phyloP scores from a whole-genome alignment of 306 rosid genomes.

The Chamaecrista fasciculata region DNA sequence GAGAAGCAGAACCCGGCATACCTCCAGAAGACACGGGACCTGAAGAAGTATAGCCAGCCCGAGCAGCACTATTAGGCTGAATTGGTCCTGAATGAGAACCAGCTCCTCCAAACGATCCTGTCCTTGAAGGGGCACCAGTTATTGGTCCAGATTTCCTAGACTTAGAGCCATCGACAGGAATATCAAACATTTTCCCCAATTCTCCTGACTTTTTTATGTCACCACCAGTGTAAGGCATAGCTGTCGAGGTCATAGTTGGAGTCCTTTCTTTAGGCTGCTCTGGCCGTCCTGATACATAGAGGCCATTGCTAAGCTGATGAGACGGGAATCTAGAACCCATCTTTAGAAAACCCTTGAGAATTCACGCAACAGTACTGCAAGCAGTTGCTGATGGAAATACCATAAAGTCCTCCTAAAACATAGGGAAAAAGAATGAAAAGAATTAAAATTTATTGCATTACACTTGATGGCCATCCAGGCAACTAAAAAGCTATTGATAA shows the following conservation, averaged over 20 bases:
- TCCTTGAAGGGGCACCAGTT: conserved; percentile 65
- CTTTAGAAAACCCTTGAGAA: conserved; percentile 27
- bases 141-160: conserved; percentile 96
- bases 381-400: background rate
- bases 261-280: conserved; percentile 97
- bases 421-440: background rate
- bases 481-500: conserved; percentile 81
- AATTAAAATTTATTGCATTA: background rate
- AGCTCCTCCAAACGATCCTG: conserved; percentile 89
- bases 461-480: conserved; percentile 59
- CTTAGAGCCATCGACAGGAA: conserved; percentile 88
- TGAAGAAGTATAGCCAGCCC: conserved; percentile 68
- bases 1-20: conserved; percentile 56
- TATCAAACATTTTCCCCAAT: conserved; percentile 95
- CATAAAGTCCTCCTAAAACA: background rate
- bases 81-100: conserved; percentile 96
- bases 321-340: conserved; percentile 97
- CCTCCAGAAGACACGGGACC: conserved; percentile 72
- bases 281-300: conserved; percentile 94
- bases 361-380: conserved; percentile 15
- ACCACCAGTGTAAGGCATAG: conserved; percentile 97
- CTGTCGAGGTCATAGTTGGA: conserved; percentile 85
- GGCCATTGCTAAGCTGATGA: conserved; percentile 98
- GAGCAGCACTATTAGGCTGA: conserved; percentile 64
- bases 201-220: conserved; percentile 93